Base-by-base conservation (phyloP, 176 grass and related monocot genomes). In the Rhynchospora breviuscula region DNA sequence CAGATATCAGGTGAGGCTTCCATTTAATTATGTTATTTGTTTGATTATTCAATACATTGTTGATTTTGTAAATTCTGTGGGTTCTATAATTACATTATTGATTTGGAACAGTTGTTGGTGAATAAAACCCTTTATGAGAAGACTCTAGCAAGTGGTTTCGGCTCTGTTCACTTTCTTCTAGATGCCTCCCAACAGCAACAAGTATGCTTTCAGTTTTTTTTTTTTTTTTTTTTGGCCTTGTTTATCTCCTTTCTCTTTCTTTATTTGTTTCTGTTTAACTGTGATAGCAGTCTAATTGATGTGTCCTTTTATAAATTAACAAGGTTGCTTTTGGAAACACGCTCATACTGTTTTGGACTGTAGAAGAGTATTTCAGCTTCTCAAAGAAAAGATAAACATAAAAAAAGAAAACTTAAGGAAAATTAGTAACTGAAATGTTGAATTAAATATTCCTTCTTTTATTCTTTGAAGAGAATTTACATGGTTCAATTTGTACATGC, bases 171-270 rank as follows among this genome's bases (percentile, higher is more conserved):
- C 65, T 98, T 98, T 89, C 92, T 98, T 83, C 79, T 98, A 0
- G 95, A 98, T 90, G 95, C 95, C 87, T 98, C 95, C 10, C 92
- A 95, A 85, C 95, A 98, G 89, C 95, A 98, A 66, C 90, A 98
- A 91, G 95, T 98, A 87, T 79, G 66, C 51, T 82, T 67, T 21
- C 53, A 8, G 81, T 69, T 59, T 17, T 19, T 52, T 63, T 11
- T 7, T 6, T 59, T 31, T n/a, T n/a, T n/a, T n/a, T n/a, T n/a
- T n/a, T n/a, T 59, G 74, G 48, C 10, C 81, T 81, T 4, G 4
- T 40, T 40, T 40, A 4, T 46, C 33, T 19, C 35, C 5, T 51
- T 76, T 65, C 26, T 59, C 10, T 12, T 61, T 40, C 35, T 73
- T 44, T 11, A 21, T 73, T 58, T 59, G 5, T 51, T 49, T 23